Base-by-base conservation (phyloP, 2,329 filamentous ascomycete species). In the Penicillium sp. region DNA sequence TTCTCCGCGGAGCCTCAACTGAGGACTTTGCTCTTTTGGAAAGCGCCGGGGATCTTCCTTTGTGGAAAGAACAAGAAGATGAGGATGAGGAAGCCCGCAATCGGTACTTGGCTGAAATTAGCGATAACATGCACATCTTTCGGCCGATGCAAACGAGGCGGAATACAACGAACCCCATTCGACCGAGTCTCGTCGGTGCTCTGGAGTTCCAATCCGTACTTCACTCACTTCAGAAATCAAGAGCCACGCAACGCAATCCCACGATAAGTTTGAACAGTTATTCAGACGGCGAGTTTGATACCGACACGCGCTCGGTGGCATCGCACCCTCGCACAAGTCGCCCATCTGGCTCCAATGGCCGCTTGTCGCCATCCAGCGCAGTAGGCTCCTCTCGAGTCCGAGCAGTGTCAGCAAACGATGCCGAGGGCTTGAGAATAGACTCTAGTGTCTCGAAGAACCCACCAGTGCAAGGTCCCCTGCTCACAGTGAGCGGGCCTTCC, bases 171-270 rank as follows among this genome's bases (percentile, higher is more conserved):
- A 92, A 85, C 6, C 87, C 90, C 0, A 96, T 99, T 54, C 81
- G 93, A 36, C 92, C 93, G 1, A 97, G 93, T 74, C 75, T 99
- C 39, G 86, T 99, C 3, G 93, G 93, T 36, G 93, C 89, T 8
- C 76, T 99, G 49, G 93, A 99, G 70, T 99, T 99, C 61, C 82
- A 91, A 60, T 92, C 92, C 2, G 86, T 95, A 3, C 75, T 99
- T 38, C 86, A 88, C n/a, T 90, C 90, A 2, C 73, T 99, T 49
- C 85, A 95, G 62, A 87, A 84, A 56, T 88, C 89, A 48, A 82
- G 88, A 63, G 93, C 89, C 56, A 81, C 88, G 22, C 83, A 84
- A 59, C 79, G 52, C 22, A 54, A 87, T 14, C 80, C 83, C 36
- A 80, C 84, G 2, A 83, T 95, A 53, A 79, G 83, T 56, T 71